A percentile compares a stretch with the other conserved stretches of the same genome.
phyloP scores from a whole-genome alignment of 768 basidiomycete genomes.

The Tricholoma sp. region DNA sequence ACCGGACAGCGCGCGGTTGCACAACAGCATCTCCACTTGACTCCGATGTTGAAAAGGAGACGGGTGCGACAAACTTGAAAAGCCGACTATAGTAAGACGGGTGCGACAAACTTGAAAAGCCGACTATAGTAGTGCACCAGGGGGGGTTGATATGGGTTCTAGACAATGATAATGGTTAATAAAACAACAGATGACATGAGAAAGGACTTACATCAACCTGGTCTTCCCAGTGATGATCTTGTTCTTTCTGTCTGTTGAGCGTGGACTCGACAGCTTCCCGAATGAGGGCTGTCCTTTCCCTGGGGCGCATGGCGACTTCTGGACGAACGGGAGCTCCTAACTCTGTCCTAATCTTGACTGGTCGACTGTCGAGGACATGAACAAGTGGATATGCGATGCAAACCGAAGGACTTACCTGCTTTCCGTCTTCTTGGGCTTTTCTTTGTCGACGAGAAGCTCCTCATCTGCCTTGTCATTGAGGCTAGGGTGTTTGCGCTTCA shows the following conservation, averaged over 20 bases:
- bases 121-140: conserved; percentile 53
- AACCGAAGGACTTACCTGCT: conserved; percentile 19
- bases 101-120: conserved; percentile 55
- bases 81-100: conserved; percentile 57
- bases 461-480: conserved; percentile 65
- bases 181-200: not conserved
- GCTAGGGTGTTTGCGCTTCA: conserved; percentile 70
- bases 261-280: conserved; percentile 58
- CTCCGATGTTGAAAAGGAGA: conserved; percentile 28
- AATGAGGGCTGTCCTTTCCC: conserved; percentile 59
- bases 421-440: conserved; percentile 58
- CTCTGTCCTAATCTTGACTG: conserved; percentile 50
- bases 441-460: conserved; percentile 70
- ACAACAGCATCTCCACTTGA: conserved; percentile 23
- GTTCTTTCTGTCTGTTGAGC: conserved; percentile 59
- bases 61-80: conserved; percentile 54
- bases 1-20: conserved; percentile 50
- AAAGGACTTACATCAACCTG: conserved; percentile 60
- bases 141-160: conserved; percentile 71
- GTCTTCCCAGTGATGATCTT: conserved; percentile 84
- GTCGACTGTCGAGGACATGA: conserved; percentile 29
- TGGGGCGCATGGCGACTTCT: conserved; percentile 55
- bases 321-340: conserved; percentile 39
- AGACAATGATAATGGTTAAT: not conserved
- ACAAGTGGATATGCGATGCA: conserved; percentile 9